Base-by-base conservation (phyloP, 164 flowering plant genomes). In the Buxus sempervirens region DNA sequence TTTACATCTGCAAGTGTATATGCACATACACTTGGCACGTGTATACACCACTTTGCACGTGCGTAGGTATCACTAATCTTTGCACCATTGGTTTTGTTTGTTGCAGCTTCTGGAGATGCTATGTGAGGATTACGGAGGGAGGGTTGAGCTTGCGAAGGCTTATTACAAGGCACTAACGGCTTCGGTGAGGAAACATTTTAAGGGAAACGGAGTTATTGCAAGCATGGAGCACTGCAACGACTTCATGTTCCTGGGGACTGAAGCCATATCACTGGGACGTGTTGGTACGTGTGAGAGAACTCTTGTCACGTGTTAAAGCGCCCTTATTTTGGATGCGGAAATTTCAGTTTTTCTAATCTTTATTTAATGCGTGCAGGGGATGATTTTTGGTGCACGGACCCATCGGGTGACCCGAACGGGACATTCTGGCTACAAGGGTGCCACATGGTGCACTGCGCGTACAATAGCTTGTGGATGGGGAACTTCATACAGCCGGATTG, bases 181-280 rank as follows among this genome's bases (percentile, higher is more conserved):
- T 0, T 92, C 96, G 0, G 88, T 92, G 24, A 84, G 55, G 72
- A 89, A 85, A 63, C 91, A 91, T 63, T 91, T 83, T 75, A 82
- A 85, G 21, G 98, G 98, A 18, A 92, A 92, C 66, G 93, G 96
- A 2, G 91, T 90, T 16, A 90, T 90, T 64, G 96, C 91, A 0
- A 88, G 93, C 72, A 90, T 90, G 96, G 88, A 88, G 73, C 93
- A 90, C 66, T 86, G 93, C 75, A 90, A 86, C 65, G 96, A 90
- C 61, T 86, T 90, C 79, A 90, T 88, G 96, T 76, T 85, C 57
- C 90, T 85, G 3, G 88, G 93, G 9, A 88, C 96, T 0, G 85
- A 89, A 58, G 82, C 92, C 67, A 88, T 89, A 0, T 42, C 82
- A 1, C 89, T 89, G 9, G 92, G 90, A 20, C 96, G 91, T 28